These are phyloP conservation scores for Penicillium canariense DNA, from an alignment of 495 filamentous ascomycete genomes.

Conservation along the genomic window DNA sequence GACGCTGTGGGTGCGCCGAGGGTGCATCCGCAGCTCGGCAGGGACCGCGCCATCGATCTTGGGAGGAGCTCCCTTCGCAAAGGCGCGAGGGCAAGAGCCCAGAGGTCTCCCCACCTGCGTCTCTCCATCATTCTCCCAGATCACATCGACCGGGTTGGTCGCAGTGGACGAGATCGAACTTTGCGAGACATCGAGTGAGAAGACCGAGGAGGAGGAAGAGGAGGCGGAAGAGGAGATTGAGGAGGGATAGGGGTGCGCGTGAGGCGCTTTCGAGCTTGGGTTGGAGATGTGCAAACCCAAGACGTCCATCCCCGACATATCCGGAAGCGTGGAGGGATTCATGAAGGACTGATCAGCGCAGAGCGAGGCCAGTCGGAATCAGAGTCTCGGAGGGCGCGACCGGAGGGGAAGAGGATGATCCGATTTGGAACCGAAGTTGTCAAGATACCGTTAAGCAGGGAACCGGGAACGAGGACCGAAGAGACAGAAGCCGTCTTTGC, in stretches of 20 bases:
- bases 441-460: slow-evolving; percentile 46
- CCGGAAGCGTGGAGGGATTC: slow-evolving; percentile 29
- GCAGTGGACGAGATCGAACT: slow-evolving; percentile 51
- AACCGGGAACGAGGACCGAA: slow-evolving; percentile 50
- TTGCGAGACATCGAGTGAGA: slow-evolving; percentile 65
- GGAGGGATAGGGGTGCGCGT: slow-evolving; percentile 59
- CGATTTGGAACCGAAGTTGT: slow-evolving; percentile 41
- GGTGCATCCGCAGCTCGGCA: slow-evolving; percentile 73
- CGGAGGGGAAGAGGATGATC: slow-evolving; percentile 24
- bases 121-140: slow-evolving; percentile 48
- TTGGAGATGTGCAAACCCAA: slow-evolving; percentile 47
- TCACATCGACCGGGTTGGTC: slow-evolving; percentile 46
- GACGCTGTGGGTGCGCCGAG: slow-evolving; percentile 65
- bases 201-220: slow-evolving; percentile 75
- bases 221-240: slow-evolving; percentile 71
- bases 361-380: neutral
- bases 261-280: slow-evolving; percentile 38
- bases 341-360: slow-evolving; percentile 13
- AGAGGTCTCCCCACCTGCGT: slow-evolving; percentile 26
- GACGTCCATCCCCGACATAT: slow-evolving; percentile 52
- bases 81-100: slow-evolving; percentile 27
- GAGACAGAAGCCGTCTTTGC: slow-evolving; percentile 45
- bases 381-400: slow-evolving; percentile 12
- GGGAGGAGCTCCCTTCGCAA: slow-evolving; percentile 26
- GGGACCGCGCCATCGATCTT: slow-evolving; percentile 52